These are phyloP conservation scores for Ziziphus jujuba DNA, from an alignment of 306 rosid species.

Conservation along the genomic window DNA sequence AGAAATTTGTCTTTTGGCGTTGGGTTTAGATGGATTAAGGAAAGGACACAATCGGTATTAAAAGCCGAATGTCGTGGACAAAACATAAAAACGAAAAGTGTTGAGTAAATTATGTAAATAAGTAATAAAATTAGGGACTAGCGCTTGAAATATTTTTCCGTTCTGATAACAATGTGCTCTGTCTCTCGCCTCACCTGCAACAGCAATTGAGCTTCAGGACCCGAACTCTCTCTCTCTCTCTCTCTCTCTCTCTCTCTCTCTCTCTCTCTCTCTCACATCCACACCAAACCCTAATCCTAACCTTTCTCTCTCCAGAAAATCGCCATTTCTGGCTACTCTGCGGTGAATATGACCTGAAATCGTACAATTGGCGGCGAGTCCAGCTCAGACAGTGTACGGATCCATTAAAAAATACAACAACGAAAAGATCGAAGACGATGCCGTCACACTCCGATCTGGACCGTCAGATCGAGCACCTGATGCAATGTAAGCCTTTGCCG, in stretches of 20 bases:
- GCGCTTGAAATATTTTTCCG: constrained; percentile 3
- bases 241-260: constrained; percentile 8
- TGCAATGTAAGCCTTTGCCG: constrained; percentile 41
- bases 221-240: background rate
- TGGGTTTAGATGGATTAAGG: too few relatives aligned
- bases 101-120: constrained; percentile 3
- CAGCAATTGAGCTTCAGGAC: constrained; percentile 21
- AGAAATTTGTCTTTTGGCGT: too few relatives aligned
- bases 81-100: background rate
- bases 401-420: constrained; percentile 2
- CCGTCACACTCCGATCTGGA: constrained; percentile 40
- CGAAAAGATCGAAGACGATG: constrained; percentile 23
- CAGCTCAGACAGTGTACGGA: constrained; percentile 18
- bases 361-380: constrained; percentile 1
- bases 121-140: constrained; percentile 13
- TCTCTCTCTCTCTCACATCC: background rate
- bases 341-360: constrained; percentile 24
- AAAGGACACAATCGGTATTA: too few relatives aligned
- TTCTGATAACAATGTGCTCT: constrained; percentile 15
- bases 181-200: constrained; percentile 10
- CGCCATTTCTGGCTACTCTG: background rate
- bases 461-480: constrained; percentile 44
- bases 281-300: constrained; percentile 29
- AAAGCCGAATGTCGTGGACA: too few relatives aligned
- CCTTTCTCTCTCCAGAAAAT: background rate